These are phyloP conservation scores for Ophiognomonia clavigignenti-juglandacearum DNA, from an alignment of 2,329 filamentous ascomycete genomes.

Conservation along the genomic window DNA sequence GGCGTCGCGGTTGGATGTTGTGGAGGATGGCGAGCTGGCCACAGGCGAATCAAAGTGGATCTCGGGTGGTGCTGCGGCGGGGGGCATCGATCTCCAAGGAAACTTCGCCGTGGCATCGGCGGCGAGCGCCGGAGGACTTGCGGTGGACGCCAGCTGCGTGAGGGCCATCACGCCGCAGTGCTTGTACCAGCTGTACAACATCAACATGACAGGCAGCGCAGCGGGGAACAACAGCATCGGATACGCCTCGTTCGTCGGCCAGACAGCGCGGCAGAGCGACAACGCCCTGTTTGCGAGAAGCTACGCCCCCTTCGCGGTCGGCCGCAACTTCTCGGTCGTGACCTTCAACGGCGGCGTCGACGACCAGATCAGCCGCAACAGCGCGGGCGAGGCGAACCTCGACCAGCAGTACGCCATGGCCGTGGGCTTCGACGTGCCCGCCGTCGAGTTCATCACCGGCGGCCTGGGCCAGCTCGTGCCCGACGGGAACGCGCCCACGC, in stretches of 20 bases:
- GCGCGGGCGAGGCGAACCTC: constrained; percentile 22
- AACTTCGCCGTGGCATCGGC: no score
- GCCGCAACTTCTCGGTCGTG: constrained; percentile 32
- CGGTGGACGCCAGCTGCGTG: constrained; percentile 18
- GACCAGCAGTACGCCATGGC: constrained; percentile 22
- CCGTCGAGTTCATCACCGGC: constrained; percentile 21
- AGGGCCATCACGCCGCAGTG: constrained; percentile 40
- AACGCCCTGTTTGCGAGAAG: constrained; percentile 30
- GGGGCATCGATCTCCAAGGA: no score
- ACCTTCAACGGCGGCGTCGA: constrained; percentile 35
- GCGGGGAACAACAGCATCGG: constrained; percentile 42
- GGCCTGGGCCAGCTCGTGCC: constrained; percentile 19
- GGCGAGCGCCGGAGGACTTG: background rate
- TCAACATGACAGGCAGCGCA: constrained; percentile 37
- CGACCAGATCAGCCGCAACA: constrained; percentile 29
- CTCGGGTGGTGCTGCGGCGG: no score
- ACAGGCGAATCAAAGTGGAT: constrained; percentile 15
- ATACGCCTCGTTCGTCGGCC: constrained; percentile 47
- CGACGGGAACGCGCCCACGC: no score
- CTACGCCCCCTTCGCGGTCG: constrained; percentile 37
- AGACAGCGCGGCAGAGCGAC: constrained; percentile 43
- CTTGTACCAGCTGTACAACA: constrained; percentile 43
- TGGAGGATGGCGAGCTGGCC: constrained; percentile 5
- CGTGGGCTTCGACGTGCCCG: constrained; percentile 20
- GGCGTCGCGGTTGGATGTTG: background rate